Evolutionary conservation across 2,329 filamentous ascomycete species (phyloP).

Genomic region (Penicillium sp.): DNA sequence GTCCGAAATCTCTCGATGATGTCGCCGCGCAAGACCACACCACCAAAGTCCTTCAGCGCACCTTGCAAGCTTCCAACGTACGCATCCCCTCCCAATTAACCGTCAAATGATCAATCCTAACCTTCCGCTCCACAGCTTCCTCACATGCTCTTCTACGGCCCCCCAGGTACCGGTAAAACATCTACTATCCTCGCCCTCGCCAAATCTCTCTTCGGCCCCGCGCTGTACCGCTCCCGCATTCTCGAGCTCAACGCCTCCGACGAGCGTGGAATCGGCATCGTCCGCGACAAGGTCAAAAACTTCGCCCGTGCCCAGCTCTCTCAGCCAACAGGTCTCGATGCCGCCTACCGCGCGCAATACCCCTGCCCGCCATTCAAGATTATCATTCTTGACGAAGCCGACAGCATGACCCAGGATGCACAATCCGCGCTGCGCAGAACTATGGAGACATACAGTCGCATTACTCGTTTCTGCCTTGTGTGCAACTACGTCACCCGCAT

Average conservation of each 20-base stretch:
- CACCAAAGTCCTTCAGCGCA: slow-evolving; percentile 85
- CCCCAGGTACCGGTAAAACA: slow-evolving; percentile 95
- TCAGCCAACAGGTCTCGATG: slow-evolving; percentile 67
- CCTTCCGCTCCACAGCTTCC: slow-evolving; percentile 61
- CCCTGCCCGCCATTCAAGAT: slow-evolving; percentile 99
- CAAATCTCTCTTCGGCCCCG: slow-evolving; percentile 94
- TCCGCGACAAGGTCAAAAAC: slow-evolving; percentile 96
- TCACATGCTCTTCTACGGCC: slow-evolving; percentile 99
- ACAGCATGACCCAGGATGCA: slow-evolving; percentile 98
- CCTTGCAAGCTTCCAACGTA: slow-evolving; percentile 90
- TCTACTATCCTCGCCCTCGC: slow-evolving; percentile 95
- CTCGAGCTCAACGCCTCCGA: slow-evolving; percentile 99
- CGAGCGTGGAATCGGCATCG: slow-evolving; percentile 94
- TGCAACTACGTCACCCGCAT: slow-evolving; percentile 99
- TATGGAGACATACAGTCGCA: slow-evolving; percentile 97
- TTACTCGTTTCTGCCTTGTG: slow-evolving; percentile 94
- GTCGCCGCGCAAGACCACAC: slow-evolving; percentile 98
- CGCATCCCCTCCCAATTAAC: slow-evolving; percentile 16
- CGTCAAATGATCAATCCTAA: not conserved
- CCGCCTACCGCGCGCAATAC: slow-evolving; percentile 66
- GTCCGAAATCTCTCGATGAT: slow-evolving; percentile 89
- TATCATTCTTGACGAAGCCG: slow-evolving; percentile 95
- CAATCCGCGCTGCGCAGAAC: slow-evolving; percentile 88
- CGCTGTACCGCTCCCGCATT: slow-evolving; percentile 89
- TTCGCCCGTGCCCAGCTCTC: slow-evolving; percentile 95